Percentiles rank a stretch among this genome's conserved stretches.
These are phyloP conservation scores for Acmispon strigosus DNA, from an alignment of 306 rosid species.

Conservation along the genomic window DNA sequence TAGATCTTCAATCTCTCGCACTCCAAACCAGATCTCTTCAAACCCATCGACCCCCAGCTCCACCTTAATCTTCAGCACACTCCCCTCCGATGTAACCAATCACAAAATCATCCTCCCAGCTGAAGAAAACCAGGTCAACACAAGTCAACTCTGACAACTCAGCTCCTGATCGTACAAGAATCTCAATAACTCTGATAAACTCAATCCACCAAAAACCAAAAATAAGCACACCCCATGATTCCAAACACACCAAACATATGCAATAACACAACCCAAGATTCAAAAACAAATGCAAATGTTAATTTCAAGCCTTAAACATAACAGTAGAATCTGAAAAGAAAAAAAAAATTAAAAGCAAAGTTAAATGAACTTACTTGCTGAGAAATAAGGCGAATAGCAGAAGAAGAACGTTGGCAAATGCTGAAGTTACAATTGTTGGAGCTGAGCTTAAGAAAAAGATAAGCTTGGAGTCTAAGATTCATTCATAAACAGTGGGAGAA, in stretches of 20 bases:
- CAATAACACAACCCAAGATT: neutral
- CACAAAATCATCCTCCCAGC: constrained; percentile 39
- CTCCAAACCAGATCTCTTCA: constrained; percentile 52
- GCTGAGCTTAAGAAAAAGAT: neutral
- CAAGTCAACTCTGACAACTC: neutral
- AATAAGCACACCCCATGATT: neutral
- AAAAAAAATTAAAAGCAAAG: neutral
- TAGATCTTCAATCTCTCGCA: constrained; percentile 43
- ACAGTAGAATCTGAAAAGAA: constrained; percentile 1
- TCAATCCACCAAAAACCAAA: neutral
- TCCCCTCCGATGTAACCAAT: constrained; percentile 19
- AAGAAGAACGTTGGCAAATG: constrained; percentile 40
- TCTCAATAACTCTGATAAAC: neutral
- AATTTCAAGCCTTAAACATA: neutral
- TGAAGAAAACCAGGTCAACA: constrained; percentile 24
- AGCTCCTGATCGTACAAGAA: constrained; percentile 23
- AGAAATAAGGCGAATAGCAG: constrained; percentile 16
- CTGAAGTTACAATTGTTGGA: neutral
- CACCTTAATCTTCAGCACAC: constrained; percentile 27
- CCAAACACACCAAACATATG: neutral
- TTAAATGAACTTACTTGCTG: constrained; percentile 28
- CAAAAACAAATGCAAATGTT: neutral
- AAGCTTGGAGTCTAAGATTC: constrained; percentile 51
- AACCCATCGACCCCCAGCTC: constrained; percentile 56
- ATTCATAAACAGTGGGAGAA: constrained; percentile 8